These are phyloP conservation scores for Kwoniella mangroviensis DNA, from an alignment of 768 basidiomycete species.

Conservation along the genomic window DNA sequence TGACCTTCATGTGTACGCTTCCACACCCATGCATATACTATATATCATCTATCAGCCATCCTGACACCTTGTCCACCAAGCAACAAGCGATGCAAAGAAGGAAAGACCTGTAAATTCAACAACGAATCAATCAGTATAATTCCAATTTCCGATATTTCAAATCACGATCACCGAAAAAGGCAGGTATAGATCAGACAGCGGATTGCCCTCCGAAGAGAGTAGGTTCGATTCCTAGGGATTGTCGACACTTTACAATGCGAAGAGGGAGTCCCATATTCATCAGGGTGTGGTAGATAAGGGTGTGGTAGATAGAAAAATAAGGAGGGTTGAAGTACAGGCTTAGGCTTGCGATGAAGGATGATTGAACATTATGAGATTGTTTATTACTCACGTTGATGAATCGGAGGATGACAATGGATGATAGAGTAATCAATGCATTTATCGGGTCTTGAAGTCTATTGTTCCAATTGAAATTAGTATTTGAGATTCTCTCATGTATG, in stretches of 20 bases:
- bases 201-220: slow-evolving; percentile 55
- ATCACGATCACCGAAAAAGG: not conserved
- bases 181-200: slow-evolving; percentile 52
- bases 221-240: slow-evolving; percentile 59
- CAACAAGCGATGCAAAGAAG: not conserved
- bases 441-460: slow-evolving; percentile 89
- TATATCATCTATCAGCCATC: slow-evolving; percentile 5
- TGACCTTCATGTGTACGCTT: not conserved
- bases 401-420: slow-evolving; percentile 3
- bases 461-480: slow-evolving; percentile 64
- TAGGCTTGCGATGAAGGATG: not conserved
- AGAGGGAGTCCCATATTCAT: slow-evolving; percentile 59
- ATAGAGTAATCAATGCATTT: slow-evolving; percentile 51
- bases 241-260: slow-evolving; percentile 54
- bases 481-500: slow-evolving; percentile 58
- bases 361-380: not conserved
- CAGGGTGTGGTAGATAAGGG: slow-evolving; percentile 25
- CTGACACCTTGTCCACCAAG: not conserved
- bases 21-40: slow-evolving; percentile 6
- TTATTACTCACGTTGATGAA: slow-evolving; percentile 12
- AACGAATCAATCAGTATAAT: not conserved
- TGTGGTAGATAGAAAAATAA: not conserved
- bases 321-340: too few relatives aligned
- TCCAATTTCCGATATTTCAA: too few relatives aligned
- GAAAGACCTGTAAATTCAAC: not conserved